Evolutionary conservation across 2,329 filamentous ascomycete genomes (phyloP).

Genomic region (Phoma sp.): DNA sequence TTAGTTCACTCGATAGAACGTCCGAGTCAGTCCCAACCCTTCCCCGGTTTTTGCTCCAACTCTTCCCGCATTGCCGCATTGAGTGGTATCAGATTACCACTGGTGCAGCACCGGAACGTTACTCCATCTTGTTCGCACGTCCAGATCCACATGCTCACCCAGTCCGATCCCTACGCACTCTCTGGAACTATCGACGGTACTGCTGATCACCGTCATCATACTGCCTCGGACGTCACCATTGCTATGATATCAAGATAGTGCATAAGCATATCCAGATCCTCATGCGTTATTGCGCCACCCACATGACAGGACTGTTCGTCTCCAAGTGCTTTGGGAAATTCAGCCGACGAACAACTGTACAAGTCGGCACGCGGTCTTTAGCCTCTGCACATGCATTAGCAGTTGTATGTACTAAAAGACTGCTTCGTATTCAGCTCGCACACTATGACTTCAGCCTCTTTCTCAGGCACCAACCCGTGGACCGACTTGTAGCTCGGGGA

Average conservation of each 20-base stretch:
- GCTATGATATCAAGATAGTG: constrained; percentile 1
- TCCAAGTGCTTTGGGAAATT: neutral
- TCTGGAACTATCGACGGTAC: neutral
- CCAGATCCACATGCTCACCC: constrained; percentile 3
- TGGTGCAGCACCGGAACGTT: constrained; percentile 10
- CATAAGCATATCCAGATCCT: neutral
- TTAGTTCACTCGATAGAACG: neutral
- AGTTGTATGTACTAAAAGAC: neutral
- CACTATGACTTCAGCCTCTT: constrained; percentile 9
- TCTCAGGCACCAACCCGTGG: constrained; percentile 4
- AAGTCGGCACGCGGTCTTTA: neutral
- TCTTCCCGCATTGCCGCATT: neutral
- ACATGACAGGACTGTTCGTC: neutral
- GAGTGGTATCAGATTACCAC: constrained; percentile 5
- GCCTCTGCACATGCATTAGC: constrained; percentile 8
- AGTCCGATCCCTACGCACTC: neutral
- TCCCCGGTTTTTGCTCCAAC: constrained; percentile 10
- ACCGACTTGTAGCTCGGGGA: neutral
- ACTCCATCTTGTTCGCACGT: neutral
- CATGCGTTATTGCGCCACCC: constrained; percentile 5
- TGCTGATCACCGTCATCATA: constrained; percentile 7
- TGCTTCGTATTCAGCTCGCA: constrained; percentile 1
- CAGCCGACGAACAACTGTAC: neutral
- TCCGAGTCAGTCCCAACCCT: constrained; percentile 4
- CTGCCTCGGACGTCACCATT: constrained; percentile 11